Base-by-base conservation (phyloP, 352 stramenopile genomes). In the Globisporangium lucens region DNA sequence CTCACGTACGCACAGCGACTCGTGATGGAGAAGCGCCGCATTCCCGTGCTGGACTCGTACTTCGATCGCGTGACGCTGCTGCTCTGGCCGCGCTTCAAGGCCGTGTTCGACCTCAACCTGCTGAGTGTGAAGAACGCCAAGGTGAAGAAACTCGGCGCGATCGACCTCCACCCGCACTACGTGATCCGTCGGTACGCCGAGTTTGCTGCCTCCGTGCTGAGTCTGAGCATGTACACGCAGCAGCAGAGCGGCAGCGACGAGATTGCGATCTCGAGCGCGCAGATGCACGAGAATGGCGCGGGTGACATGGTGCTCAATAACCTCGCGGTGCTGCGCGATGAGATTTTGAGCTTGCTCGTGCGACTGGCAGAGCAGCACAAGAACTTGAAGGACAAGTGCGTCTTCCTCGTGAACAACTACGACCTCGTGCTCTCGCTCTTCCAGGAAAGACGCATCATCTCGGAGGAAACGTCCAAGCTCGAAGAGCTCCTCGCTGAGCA, bases 391-490 rank as follows among this genome's bases (percentile, higher is more conserved):
- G 98, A 98, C 63, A 91, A 89, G 41, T 93, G 95, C 67, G 91
- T 99, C 6, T 99, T 99, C 73, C 86, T 99, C 52, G 97, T 99
- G 70, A 99, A 99, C 79, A 99, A 99, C 73, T 96, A 98, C 71
- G 97, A 99, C 74, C 83, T 97, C 56, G 96, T 99, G 38, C 82
- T 98, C 8, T 96, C 85, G 30, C 93, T 98, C 38, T 98, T 99
- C 61, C 94, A 98, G 66, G 95, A 99, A 77, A 85, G 97, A 41
- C 85, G 90, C 36, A 96, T 99, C 33, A 76, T 89, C 43, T 95
- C 91, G 30, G 97, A 99, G 57, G 97, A 99, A 72, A 93, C 97
- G 2, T 90, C 89, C 60, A 92, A 92, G 53, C 98, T 99, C 69
- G 93, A 98, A 29, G 95, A 98, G 57, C 66, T 98, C 35, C 82